Percentiles rank a stretch among this genome's conserved stretches.
phyloP scores from a whole-genome alignment of 139 green algal species.

The Tetradesmus obliquus region DNA sequence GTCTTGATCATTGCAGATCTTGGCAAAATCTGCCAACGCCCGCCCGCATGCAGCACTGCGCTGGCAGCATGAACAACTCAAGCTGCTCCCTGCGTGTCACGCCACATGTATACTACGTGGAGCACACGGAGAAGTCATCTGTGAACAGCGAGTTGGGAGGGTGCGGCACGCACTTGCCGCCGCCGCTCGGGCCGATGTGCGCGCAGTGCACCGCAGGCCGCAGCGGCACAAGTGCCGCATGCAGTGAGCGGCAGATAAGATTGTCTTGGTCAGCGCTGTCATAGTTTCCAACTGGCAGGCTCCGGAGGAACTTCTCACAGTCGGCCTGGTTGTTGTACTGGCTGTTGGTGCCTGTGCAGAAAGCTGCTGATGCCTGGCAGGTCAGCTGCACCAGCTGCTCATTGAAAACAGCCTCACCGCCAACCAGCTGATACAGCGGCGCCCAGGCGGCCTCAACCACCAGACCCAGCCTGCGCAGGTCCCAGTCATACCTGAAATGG shows the following conservation, averaged over 20 bases:
- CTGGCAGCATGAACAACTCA: no score
- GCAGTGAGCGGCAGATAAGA: not conserved
- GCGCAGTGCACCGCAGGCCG: not conserved
- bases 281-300: not conserved
- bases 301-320: not conserved
- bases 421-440: not conserved
- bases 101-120: not conserved
- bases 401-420: not conserved
- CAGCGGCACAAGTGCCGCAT: not conserved
- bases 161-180: not conserved
- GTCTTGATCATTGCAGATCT: no score
- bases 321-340: not conserved
- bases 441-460: not conserved
- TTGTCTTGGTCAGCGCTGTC: conserved; percentile 7
- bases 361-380: not conserved
- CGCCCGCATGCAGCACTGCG: no score
- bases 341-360: not conserved
- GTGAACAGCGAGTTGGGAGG: not conserved
- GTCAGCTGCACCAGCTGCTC: not conserved
- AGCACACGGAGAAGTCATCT: not conserved
- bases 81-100: no score
- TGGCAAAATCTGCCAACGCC: no score
- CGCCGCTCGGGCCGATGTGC: not conserved
- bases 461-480: not conserved
- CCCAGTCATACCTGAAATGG: not conserved